Evolutionary conservation across 2,329 filamentous ascomycete genomes (phyloP).

Genomic region (Fusarium aywerte): DNA sequence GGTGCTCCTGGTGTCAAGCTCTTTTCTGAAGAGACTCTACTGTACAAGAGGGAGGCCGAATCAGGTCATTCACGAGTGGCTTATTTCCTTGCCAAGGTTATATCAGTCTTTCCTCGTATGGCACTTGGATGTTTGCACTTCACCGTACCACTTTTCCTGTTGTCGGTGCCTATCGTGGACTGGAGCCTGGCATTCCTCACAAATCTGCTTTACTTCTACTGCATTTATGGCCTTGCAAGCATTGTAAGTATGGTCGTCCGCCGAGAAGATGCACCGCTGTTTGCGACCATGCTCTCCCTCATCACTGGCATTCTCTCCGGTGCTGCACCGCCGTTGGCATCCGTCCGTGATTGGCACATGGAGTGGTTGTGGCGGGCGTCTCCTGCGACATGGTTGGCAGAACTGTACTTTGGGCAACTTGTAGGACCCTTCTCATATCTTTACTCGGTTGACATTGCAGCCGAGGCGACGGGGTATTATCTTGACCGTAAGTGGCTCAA

Average conservation of each 20-base stretch:
- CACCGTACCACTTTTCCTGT: slow-evolving; percentile 60
- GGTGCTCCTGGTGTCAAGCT: slow-evolving; percentile 63
- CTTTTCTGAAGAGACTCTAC: slow-evolving; percentile 57
- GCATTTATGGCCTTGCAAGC: slow-evolving; percentile 66
- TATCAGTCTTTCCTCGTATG: slow-evolving; percentile 64
- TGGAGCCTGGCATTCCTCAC: slow-evolving; percentile 60
- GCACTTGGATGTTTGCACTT: slow-evolving; percentile 64
- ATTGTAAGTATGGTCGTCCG: slow-evolving; percentile 64
- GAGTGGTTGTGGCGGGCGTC: slow-evolving; percentile 66
- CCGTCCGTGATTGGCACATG: slow-evolving; percentile 63
- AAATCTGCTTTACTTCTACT: slow-evolving; percentile 68
- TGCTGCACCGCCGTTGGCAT: slow-evolving; percentile 61
- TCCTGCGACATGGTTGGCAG: slow-evolving; percentile 66
- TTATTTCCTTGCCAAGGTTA: slow-evolving; percentile 67
- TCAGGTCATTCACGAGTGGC: slow-evolving; percentile 66
- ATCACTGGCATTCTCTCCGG: slow-evolving; percentile 66
- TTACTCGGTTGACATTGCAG: slow-evolving; percentile 61
- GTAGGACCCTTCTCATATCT: slow-evolving; percentile 61
- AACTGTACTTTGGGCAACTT: slow-evolving; percentile 65
- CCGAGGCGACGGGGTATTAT: slow-evolving; percentile 56
- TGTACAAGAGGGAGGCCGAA: slow-evolving; percentile 66
- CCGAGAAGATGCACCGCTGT: slow-evolving; percentile 66
- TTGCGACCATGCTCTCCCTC: slow-evolving; percentile 65
- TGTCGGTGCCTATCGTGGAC: slow-evolving; percentile 61
- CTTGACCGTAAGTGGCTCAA: slow-evolving; percentile 59